A percentile compares a stretch with the other conserved stretches of the same genome.
Conservation (phyloP, 2,329 filamentous ascomycete genomes). For the Trichocomaceae sp. region DNA sequence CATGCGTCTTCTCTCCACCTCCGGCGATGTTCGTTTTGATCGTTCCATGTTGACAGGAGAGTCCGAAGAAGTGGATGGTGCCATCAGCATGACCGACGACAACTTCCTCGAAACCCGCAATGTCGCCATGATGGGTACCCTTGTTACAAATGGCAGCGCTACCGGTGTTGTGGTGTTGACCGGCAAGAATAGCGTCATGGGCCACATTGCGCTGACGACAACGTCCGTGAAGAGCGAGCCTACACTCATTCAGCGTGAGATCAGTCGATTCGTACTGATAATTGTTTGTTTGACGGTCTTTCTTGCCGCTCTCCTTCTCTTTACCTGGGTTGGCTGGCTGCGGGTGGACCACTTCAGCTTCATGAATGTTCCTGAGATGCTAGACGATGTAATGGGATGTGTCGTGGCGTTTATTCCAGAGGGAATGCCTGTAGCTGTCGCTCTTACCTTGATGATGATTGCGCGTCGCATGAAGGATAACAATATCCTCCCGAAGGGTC, state of each 20-base stretch:
- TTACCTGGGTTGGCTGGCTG: slow-evolving; percentile 61
- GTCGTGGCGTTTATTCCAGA: slow-evolving; percentile 76
- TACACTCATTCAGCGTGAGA: slow-evolving; percentile 65
- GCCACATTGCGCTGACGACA: slow-evolving; percentile 66
- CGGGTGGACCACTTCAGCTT: slow-evolving; percentile 58
- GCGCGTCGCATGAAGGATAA: slow-evolving; percentile 70
- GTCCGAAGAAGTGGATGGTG: slow-evolving; percentile 59
- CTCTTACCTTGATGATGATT: slow-evolving; percentile 66
- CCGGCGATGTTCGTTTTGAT: slow-evolving; percentile 67
- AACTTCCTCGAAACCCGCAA: slow-evolving; percentile 74
- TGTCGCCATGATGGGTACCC: slow-evolving; percentile 70
- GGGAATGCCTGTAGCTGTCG: slow-evolving; percentile 64
- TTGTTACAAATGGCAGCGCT: slow-evolving; percentile 65
- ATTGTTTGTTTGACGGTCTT: slow-evolving; percentile 62
- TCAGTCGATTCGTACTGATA: slow-evolving; percentile 64
- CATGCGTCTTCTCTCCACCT: slow-evolving; percentile 62
- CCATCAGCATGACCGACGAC: slow-evolving; percentile 58
- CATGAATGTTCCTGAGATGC: slow-evolving; percentile 65
- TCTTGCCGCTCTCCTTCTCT: slow-evolving; percentile 49
- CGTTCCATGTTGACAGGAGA: slow-evolving; percentile 68
- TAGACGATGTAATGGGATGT: slow-evolving; percentile 66
- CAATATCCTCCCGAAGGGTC: slow-evolving; percentile 70
- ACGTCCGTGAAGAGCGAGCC: slow-evolving; percentile 62
- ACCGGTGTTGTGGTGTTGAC: slow-evolving; percentile 65
- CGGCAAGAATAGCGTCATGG: slow-evolving; percentile 67